Conservation (phyloP, 2,329 filamentous ascomycete genomes). For the Amesomyces nigricolor region DNA sequence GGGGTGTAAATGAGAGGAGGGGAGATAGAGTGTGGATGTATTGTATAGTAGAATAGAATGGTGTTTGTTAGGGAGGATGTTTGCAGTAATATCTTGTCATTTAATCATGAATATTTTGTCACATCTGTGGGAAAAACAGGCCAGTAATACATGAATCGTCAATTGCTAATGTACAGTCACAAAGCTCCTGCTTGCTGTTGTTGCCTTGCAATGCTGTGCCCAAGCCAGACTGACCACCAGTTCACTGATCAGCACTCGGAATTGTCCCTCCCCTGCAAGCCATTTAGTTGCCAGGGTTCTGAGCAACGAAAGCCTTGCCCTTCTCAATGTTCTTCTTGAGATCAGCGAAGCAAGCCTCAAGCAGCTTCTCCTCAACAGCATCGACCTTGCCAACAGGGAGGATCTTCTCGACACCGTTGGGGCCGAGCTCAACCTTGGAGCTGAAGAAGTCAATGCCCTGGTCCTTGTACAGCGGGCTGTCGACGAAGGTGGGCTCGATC, state of each 20-base stretch:
- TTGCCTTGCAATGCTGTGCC: background rate
- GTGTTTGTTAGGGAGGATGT: background rate
- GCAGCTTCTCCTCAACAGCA: slow-evolving; percentile 79
- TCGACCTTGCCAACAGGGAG: slow-evolving; percentile 79
- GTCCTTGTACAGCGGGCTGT: slow-evolving; percentile 97
- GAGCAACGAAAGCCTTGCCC: slow-evolving; percentile 60
- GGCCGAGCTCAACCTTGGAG: slow-evolving; percentile 90
- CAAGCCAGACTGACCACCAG: no score
- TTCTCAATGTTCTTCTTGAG: slow-evolving; percentile 95
- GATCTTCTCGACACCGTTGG: slow-evolving; percentile 93
- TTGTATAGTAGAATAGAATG: background rate
- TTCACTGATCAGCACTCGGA: no score
- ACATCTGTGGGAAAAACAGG: no score
- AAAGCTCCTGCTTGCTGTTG: background rate
- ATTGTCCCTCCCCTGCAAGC: background rate
- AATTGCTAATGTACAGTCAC: slow-evolving; percentile 8
- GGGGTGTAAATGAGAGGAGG: background rate
- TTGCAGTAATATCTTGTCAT: background rate
- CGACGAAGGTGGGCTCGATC: slow-evolving; percentile 92
- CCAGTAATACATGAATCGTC: background rate
- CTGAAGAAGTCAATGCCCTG: slow-evolving; percentile 97
- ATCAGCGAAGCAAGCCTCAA: slow-evolving; percentile 78
- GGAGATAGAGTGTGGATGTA: background rate
- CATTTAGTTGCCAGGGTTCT: slow-evolving; percentile 56
- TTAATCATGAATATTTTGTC: no score